Conservation (phyloP, 176 grass and related monocot species). For the Chloris gayana region DNA sequence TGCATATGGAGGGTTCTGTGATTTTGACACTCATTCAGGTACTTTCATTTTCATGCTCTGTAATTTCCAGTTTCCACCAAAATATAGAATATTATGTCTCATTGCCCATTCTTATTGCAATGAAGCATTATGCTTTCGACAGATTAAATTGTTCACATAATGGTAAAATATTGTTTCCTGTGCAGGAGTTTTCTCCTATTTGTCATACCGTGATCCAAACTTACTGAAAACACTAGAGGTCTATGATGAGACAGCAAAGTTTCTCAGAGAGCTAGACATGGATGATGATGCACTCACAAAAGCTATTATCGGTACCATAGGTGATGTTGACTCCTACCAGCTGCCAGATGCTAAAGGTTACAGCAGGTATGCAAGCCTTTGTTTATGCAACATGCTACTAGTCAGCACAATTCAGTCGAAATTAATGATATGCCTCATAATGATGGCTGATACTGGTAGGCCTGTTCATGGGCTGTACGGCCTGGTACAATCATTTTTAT, state of each 20-base stretch:
- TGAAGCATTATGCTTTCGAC: constrained; percentile 1
- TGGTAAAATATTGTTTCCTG: constrained; percentile 32
- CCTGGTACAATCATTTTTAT: neutral
- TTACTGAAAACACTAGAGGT: constrained; percentile 93
- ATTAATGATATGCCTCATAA: constrained; percentile 13
- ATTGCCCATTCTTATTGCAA: neutral
- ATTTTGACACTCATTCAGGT: constrained; percentile 99
- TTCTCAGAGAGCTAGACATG: constrained; percentile 87
- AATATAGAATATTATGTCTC: neutral
- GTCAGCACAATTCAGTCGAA: neutral
- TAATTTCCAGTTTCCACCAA: neutral
- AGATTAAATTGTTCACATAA: constrained; percentile 30
- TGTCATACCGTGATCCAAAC: constrained; percentile 98
- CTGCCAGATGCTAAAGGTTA: constrained; percentile 99
- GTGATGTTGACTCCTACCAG: constrained; percentile 91
- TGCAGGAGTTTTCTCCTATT: constrained; percentile 96
- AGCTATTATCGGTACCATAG: constrained; percentile 98
- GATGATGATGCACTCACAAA: constrained; percentile 84
- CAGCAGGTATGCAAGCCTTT: constrained; percentile 71
- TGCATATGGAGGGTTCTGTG: constrained; percentile 97
- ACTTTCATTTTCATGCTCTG: constrained; percentile 3
- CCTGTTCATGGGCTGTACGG: neutral
- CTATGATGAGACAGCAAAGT: constrained; percentile 91
- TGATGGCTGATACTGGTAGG: neutral
- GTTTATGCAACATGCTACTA: constrained; percentile 3